A percentile compares a stretch with the other conserved stretches of the same genome.
phyloP scores from a whole-genome alignment of 2,329 filamentous ascomycete genomes.

The Metarhizium robertsii region DNA sequence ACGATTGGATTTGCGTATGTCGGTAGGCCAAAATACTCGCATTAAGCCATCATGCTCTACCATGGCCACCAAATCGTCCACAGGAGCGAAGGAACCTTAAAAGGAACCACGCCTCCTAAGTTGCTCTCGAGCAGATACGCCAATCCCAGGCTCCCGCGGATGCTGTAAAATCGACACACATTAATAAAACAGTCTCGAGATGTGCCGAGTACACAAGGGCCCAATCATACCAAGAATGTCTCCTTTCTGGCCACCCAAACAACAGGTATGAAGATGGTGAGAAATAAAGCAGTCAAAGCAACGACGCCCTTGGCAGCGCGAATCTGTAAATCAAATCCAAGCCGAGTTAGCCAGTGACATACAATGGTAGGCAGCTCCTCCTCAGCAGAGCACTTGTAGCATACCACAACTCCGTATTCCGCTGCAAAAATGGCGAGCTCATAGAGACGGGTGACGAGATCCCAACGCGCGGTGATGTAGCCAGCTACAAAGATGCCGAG shows the following conservation, averaged over 20 bases:
- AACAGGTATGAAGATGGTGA: conserved; percentile 74
- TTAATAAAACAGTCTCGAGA: neutral
- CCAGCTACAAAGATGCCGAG: conserved; percentile 98
- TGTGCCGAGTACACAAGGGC: neutral
- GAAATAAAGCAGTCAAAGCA: conserved; percentile 74
- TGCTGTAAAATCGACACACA: conserved; percentile 45
- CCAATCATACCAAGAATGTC: conserved; percentile 58
- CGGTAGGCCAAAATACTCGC: conserved; percentile 97
- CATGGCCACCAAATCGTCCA: conserved; percentile 41
- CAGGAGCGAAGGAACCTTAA: conserved; percentile 35
- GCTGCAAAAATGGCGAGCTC: conserved; percentile 95
- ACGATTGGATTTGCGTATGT: conserved; percentile 60
- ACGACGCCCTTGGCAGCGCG: conserved; percentile 80
- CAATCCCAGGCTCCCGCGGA: conserved; percentile 65
- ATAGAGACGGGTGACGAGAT: conserved; percentile 92
- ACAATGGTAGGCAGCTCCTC: neutral
- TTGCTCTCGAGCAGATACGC: conserved; percentile 92
- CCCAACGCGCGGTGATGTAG: conserved; percentile 99
- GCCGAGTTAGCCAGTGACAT: neutral
- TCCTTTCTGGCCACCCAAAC: conserved; percentile 75
- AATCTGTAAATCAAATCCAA: conserved; percentile 40
- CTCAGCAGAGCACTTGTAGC: neutral
- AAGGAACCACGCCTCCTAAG: conserved; percentile 90
- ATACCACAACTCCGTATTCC: conserved; percentile 94
- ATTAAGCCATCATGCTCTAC: conserved; percentile 78